Percentiles rank a stretch among this genome's conserved stretches.
Conservation (phyloP, 176 grass and related monocot genomes). For the Zea luxurians region DNA sequence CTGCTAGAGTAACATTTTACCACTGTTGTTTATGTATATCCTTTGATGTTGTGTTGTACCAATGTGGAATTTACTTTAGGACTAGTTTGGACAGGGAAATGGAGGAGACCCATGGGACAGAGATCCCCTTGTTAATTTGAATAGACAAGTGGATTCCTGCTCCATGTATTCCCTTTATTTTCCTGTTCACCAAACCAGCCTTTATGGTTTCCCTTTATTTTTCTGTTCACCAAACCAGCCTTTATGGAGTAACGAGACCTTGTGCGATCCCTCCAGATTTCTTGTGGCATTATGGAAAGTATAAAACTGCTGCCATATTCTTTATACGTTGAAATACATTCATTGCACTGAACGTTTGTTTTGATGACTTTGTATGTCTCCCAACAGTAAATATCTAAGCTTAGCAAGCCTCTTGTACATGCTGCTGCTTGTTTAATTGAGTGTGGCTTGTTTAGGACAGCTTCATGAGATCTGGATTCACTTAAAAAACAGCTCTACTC, state of each 20-base stretch:
- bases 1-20: neutral
- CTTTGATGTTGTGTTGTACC: slow-evolving; percentile 17
- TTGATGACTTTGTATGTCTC: neutral
- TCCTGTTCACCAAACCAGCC: no score
- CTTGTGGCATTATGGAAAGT: slow-evolving; percentile 23
- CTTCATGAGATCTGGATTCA: no score
- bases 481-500: no score
- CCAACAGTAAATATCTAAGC: no score
- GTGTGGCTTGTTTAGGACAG: no score
- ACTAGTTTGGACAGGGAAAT: no score
- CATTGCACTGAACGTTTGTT: neutral
- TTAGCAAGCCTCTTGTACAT: neutral
- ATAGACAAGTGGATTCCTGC: no score
- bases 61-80: slow-evolving; percentile 40
- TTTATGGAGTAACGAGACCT: neutral
- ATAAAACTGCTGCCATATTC: slow-evolving; percentile 34
- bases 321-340: slow-evolving; percentile 16
- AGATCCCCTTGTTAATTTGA: no score
- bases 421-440: neutral
- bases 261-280: neutral
- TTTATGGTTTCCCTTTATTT: neutral
- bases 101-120: no score
- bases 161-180: no score
- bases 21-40: neutral
- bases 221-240: no score